phyloP scores from a whole-genome alignment of 148 eudicot genomes.

The Fagopyrum tataricum region DNA sequence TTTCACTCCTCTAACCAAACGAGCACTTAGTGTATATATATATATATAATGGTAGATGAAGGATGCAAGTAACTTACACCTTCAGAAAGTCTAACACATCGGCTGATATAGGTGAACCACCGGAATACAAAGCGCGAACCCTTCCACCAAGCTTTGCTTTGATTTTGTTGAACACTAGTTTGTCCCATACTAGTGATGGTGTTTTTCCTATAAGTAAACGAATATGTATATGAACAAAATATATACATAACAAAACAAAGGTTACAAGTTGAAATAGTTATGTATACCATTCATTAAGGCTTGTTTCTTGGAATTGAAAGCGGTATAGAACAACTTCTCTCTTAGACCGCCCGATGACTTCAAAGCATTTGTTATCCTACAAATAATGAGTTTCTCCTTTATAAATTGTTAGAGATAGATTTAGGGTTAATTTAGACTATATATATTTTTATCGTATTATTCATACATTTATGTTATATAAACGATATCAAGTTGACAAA shows the following conservation, averaged over 20 bases:
- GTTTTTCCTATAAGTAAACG: neutral
- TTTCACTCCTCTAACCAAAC: too few relatives aligned
- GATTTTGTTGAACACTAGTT: conserved; percentile 86
- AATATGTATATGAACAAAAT: neutral
- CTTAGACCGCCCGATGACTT: conserved; percentile 71
- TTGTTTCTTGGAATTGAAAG: conserved; percentile 91
- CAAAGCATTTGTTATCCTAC: conserved; percentile 75
- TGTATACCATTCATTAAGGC: conserved; percentile 69
- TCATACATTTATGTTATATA: too few relatives aligned
- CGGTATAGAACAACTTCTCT: conserved; percentile 75
- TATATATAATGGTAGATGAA: neutral
- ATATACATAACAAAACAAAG: neutral
- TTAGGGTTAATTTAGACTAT: too few relatives aligned
- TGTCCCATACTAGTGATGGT: conserved; percentile 51
- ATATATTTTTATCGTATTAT: too few relatives aligned
- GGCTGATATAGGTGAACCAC: conserved; percentile 89
- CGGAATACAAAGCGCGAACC: conserved; percentile 75
- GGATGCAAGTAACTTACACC: conserved; percentile 49
- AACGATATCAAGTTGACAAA: too few relatives aligned
- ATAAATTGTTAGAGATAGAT: too few relatives aligned
- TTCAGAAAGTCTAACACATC: conserved; percentile 84
- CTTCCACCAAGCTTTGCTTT: conserved; percentile 92
- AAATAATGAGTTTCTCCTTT: too few relatives aligned
- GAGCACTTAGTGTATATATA: too few relatives aligned
- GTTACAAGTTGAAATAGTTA: neutral